Evolutionary conservation across 1,139 yeast genomes (phyloP).

Genomic region (Cylindricascospora bacillispora): DNA sequence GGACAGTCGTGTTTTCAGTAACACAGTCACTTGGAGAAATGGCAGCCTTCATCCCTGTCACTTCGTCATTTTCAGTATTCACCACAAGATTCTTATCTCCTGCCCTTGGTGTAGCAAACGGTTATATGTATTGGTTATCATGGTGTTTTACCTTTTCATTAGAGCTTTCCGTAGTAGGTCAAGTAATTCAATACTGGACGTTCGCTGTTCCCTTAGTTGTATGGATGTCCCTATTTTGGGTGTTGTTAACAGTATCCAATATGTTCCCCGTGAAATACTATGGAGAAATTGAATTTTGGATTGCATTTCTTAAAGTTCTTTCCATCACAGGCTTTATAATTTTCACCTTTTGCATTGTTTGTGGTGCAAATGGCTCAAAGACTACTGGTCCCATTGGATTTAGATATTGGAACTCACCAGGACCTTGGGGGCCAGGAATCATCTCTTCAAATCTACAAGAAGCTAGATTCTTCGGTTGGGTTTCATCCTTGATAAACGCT

Average conservation of each 20-base stretch:
- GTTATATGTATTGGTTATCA: conserved; percentile 69
- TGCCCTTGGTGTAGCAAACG: conserved; percentile 70
- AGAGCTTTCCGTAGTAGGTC: conserved; percentile 65
- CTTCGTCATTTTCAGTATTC: conserved; percentile 67
- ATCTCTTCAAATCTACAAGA: too few relatives aligned
- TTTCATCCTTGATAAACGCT: conserved; percentile 65
- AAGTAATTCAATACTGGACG: conserved; percentile 62
- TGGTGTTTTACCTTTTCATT: conserved; percentile 71
- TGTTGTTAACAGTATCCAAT: conserved; percentile 41
- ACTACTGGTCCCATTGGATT: conserved; percentile 39
- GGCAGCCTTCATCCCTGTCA: conserved; percentile 65
- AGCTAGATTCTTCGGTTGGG: conserved; percentile 75
- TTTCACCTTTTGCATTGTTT: not conserved
- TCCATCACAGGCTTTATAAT: conserved; percentile 45
- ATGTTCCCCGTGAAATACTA: conserved; percentile 55
- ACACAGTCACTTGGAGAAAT: conserved; percentile 75
- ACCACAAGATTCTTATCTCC: conserved; percentile 52
- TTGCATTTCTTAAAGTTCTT: conserved; percentile 42
- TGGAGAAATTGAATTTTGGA: conserved; percentile 60
- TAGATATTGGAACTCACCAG: conserved; percentile 44
- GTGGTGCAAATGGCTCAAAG: too few relatives aligned
- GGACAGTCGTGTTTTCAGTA: conserved; percentile 56
- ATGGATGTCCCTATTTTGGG: conserved; percentile 49
- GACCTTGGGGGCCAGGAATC: conserved; percentile 44
- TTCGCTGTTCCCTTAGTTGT: conserved; percentile 46